Base-by-base conservation (phyloP, 2,329 filamentous ascomycete genomes). In the Biscogniauxia marginata region DNA sequence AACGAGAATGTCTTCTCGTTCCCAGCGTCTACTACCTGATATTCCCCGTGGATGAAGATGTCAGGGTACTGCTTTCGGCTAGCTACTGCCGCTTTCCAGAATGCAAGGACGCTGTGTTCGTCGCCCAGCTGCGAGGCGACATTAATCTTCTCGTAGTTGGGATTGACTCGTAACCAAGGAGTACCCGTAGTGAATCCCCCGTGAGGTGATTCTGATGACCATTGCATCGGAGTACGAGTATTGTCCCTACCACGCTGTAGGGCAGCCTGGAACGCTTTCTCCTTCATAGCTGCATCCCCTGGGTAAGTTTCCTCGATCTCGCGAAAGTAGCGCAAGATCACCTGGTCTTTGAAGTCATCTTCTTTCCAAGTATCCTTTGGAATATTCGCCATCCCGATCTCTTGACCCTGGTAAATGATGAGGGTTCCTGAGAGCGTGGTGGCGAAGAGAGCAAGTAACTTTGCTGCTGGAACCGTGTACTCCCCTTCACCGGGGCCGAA, bases 81-180 rank as follows among this genome's bases (percentile, higher is more conserved):
- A 22, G 73, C 66, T n/a, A 90, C 74, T 53, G 87, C 78, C 0
- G 71, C 71, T 45, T 81, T 79, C 79, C 87, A 92, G 70, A 84
- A 88, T 56, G 77, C 73, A 66, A 86, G 83, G 19, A 86, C 78
- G 7, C 81, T 85, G 6, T 75, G 66, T 1, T 67, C 66, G 57
- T 83, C 75, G 2, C 65, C 65, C 3, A 76, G 67, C 67, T 89
- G 84, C 0, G 74, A 64, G 1, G 77, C 79, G 23, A 84, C 87
- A 65, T 92, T 92, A 72, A 87, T 76, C n/a, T 75, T 70, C 1
- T 67, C 68, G 68, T 85, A 86, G 66, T 85, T 81, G 54, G 86
- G 82, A 67, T 90, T 86, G 43, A 85, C 81, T 13, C 81, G 79
- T 82, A 91, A 91, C 89, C 89, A 92, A 2, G 88, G 86, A 3